Conservation (phyloP, 352 stramenopile genomes). For the Thraustotheca clavata region DNA sequence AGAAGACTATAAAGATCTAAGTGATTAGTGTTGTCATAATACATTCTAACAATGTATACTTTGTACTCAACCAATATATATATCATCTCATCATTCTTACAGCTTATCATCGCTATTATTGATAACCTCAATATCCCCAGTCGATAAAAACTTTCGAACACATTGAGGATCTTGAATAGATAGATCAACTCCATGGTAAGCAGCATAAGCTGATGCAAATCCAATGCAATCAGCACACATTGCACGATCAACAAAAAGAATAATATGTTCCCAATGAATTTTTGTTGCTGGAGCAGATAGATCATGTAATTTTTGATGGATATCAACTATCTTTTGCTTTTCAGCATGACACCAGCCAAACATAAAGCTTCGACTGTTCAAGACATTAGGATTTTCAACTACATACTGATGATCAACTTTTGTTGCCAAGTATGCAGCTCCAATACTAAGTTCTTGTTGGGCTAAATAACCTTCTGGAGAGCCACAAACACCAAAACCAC, state of each 20-base stretch:
- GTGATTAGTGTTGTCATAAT: slow-evolving; percentile 4
- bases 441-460: slow-evolving; percentile 56
- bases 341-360: slow-evolving; percentile 83
- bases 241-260: slow-evolving; percentile 50
- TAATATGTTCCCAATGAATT: slow-evolving; percentile 39
- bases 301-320: slow-evolving; percentile 46
- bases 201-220: slow-evolving; percentile 42
- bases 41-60: too few relatives aligned
- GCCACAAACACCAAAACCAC: slow-evolving; percentile 64
- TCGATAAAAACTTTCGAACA: slow-evolving; percentile 33
- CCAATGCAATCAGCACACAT: slow-evolving; percentile 75
- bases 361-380: slow-evolving; percentile 80
- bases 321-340: slow-evolving; percentile 77
- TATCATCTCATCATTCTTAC: too few relatives aligned
- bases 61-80: too few relatives aligned
- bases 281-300: background rate
- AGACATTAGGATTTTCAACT: slow-evolving; percentile 44
- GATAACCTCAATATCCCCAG: background rate
- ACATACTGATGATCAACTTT: slow-evolving; percentile 60
- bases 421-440: slow-evolving; percentile 41
- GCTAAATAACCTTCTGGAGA: slow-evolving; percentile 48
- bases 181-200: slow-evolving; percentile 33
- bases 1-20: background rate
- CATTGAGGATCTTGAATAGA: slow-evolving; percentile 39
- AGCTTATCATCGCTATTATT: too few relatives aligned